Evolutionary conservation across 2,329 filamentous ascomycete genomes (phyloP).

Genomic region (Phaeophleospora eucalypticola): DNA sequence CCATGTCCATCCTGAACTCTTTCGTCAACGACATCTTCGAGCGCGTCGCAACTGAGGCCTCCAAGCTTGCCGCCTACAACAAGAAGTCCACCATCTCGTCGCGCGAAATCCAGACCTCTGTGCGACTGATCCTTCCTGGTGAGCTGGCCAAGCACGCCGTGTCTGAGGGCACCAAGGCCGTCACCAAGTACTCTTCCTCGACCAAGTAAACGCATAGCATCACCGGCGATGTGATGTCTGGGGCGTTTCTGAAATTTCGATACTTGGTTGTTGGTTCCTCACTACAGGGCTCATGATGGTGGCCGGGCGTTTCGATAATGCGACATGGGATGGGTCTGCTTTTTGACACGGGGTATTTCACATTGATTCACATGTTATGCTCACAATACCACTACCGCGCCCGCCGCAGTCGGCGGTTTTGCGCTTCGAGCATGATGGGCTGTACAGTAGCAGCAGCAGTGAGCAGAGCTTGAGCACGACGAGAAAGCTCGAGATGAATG

Average conservation of each 20-base stretch:
- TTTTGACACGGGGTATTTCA: slow-evolving; percentile 26
- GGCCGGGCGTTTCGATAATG: slow-evolving; percentile 52
- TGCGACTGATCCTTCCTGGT: slow-evolving; percentile 94
- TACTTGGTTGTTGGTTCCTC: slow-evolving; percentile 14
- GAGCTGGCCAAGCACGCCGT: slow-evolving; percentile 99
- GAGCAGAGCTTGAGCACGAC: slow-evolving; percentile 26
- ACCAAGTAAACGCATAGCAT: slow-evolving; percentile 74
- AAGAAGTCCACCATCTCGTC: slow-evolving; percentile 99
- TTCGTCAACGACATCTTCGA: slow-evolving; percentile 99
- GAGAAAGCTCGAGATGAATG: slow-evolving; percentile 32
- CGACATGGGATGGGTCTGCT: slow-evolving; percentile 46
- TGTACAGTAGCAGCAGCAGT: slow-evolving; percentile 35
- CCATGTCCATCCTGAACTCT: slow-evolving; percentile 99
- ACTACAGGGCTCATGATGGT: slow-evolving; percentile 21
- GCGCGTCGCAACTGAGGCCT: slow-evolving; percentile 96
- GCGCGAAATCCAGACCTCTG: slow-evolving; percentile 98
- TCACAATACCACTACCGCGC: slow-evolving; percentile 29
- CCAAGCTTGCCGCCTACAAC: slow-evolving; percentile 99
- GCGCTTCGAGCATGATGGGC: slow-evolving; percentile 25
- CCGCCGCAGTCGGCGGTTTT: slow-evolving; percentile 20
- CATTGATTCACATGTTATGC: slow-evolving; percentile 18
- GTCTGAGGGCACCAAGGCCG: slow-evolving; percentile 98
- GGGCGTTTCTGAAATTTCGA: slow-evolving; percentile 46
- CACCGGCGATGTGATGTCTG: slow-evolving; percentile 30
- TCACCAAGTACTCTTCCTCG: slow-evolving; percentile 99